Evolutionary conservation across 148 eudicot species (phyloP).

Genomic region (Rhododendron molle): DNA sequence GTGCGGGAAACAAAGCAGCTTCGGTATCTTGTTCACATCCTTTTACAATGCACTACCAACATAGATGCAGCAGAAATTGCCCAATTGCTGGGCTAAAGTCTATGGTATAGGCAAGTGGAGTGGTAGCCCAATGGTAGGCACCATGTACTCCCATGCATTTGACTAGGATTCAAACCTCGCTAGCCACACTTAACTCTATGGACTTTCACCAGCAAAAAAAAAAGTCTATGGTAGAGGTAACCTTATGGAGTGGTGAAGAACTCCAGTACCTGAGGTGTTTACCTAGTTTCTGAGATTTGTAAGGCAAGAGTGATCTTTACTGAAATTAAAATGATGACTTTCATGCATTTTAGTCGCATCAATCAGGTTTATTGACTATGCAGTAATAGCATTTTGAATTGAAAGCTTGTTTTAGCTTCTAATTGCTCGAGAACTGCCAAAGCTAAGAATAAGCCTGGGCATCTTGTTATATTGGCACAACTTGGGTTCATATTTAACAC

Average conservation of each 20-base stretch:
- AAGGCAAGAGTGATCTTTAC: neutral
- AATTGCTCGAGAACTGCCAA: neutral
- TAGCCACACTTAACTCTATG: neutral
- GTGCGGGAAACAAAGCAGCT: slow-evolving; percentile 9
- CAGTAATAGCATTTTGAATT: neutral
- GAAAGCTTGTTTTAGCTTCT: neutral
- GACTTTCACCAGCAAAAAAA: neutral
- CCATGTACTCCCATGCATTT: neutral
- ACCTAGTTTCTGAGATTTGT: neutral
- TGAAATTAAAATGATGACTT: neutral
- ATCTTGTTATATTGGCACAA: neutral
- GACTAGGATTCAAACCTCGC: neutral
- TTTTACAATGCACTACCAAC: neutral
- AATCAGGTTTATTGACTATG: neutral
- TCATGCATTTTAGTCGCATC: neutral
- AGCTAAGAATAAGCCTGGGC: neutral
- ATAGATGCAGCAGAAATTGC: neutral
- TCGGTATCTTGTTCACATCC: neutral
- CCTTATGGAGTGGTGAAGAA: neutral
- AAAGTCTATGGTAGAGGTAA: neutral
- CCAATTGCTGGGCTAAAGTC: neutral
- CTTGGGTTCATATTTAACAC: neutral
- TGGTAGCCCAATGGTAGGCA: neutral
- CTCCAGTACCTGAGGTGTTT: neutral
- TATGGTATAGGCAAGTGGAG: neutral